Evolutionary conservation across 2,329 filamentous ascomycete species (phyloP).

Genomic region (Xylaria sp.): DNA sequence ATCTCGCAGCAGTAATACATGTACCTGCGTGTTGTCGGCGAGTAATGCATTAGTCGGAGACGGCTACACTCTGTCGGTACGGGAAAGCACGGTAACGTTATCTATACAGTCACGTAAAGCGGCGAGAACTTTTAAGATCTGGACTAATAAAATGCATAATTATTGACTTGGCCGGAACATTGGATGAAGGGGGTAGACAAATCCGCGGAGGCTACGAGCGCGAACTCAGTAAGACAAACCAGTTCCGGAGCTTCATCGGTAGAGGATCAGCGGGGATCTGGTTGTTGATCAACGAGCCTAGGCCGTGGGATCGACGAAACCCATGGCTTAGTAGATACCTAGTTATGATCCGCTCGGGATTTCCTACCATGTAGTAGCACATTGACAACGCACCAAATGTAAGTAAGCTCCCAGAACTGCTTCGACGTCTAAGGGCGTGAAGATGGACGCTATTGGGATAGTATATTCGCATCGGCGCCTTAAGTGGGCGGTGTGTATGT

Average conservation of each 20-base stretch:
- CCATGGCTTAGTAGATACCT: constrained; percentile 5
- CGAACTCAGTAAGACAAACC: constrained; percentile 4
- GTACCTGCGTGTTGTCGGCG: constrained; percentile 18
- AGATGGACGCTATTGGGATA: neutral
- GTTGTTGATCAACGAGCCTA: constrained; percentile 26
- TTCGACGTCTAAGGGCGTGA: neutral
- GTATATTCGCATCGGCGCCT: neutral
- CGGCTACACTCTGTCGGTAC: neutral
- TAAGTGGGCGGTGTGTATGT: constrained; percentile 15
- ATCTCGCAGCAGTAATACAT: constrained; percentile 16
- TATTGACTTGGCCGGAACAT: neutral
- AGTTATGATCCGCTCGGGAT: neutral
- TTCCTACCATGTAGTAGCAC: neutral
- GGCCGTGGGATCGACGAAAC: constrained; percentile 22
- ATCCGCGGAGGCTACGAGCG: neutral
- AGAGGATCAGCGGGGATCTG: constrained; percentile 17
- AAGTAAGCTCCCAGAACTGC: neutral
- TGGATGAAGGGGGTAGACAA: neutral
- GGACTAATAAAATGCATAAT: constrained; percentile 8
- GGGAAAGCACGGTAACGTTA: neutral
- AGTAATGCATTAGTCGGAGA: constrained; percentile 9
- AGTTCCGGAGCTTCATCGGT: constrained; percentile 18
- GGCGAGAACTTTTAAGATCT: neutral
- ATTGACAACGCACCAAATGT: constrained; percentile 16
- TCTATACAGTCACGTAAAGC: neutral